A percentile compares a stretch with the other conserved stretches of the same genome.
Conservation (phyloP, 2,329 filamentous ascomycete genomes). For the Cladophialophora bantiana region DNA sequence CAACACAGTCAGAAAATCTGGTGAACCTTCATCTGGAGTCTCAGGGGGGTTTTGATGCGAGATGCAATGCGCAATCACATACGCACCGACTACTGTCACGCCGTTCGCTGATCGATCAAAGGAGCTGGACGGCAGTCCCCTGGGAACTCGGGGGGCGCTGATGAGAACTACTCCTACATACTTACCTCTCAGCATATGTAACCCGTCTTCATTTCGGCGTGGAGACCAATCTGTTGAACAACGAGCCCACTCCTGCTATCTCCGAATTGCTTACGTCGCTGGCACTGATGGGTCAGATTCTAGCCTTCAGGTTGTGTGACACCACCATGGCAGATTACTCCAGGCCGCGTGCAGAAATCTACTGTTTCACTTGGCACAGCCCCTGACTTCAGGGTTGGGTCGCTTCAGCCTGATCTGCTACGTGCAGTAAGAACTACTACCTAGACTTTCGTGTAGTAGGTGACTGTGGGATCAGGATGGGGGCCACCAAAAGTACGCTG, state of each 20-base stretch:
- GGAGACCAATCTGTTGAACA: not conserved
- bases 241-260: slow-evolving; percentile 2
- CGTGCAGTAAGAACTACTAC: not conserved
- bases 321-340: slow-evolving; percentile 16
- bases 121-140: not conserved
- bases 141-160: not conserved
- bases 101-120: not conserved
- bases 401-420: slow-evolving; percentile 2
- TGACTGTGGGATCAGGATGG: not conserved
- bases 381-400: slow-evolving; percentile 14
- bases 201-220: not conserved
- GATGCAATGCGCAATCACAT: slow-evolving; percentile 16
- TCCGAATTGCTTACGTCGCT: slow-evolving; percentile 8
- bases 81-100: not conserved
- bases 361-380: slow-evolving; percentile 28
- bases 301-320: slow-evolving; percentile 8
- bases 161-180: too few relatives aligned
- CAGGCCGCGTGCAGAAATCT: slow-evolving; percentile 32
- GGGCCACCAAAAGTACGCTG: not conserved
- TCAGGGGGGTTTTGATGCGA: slow-evolving; percentile 18
- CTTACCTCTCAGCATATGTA: too few relatives aligned
- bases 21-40: not conserved
- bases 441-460: not conserved
- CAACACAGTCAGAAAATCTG: slow-evolving; percentile 18
- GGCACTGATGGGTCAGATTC: slow-evolving; percentile 4